phyloP scores from a whole-genome alignment of 257 asterid genomes.

The Orobanche coerulescens region DNA sequence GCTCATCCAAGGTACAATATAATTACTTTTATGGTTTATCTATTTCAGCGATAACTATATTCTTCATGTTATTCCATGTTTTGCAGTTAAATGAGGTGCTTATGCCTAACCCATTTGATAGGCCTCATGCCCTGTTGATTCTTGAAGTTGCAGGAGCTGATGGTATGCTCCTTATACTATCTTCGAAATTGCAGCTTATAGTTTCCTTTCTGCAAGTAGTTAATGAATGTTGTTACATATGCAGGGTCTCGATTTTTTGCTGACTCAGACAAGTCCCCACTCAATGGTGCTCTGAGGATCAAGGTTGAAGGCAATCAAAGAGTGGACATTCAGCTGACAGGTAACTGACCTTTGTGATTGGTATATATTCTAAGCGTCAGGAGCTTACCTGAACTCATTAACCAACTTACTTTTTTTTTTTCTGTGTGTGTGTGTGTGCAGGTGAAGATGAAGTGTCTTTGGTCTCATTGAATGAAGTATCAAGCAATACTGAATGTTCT shows the following conservation, averaged over 20 bases:
- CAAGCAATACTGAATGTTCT: slow-evolving; percentile 43
- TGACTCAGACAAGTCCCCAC: slow-evolving; percentile 27
- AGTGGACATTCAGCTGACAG: slow-evolving; percentile 65
- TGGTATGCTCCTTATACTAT: slow-evolving; percentile 37
- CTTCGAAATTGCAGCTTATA: slow-evolving; percentile 3
- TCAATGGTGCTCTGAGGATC: slow-evolving; percentile 40
- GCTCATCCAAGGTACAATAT: slow-evolving; percentile 71
- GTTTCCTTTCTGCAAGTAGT: slow-evolving; percentile 13
- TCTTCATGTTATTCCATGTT: slow-evolving; percentile 3
- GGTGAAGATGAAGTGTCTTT: slow-evolving; percentile 56
- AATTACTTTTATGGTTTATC: not conserved
- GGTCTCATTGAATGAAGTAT: slow-evolving; percentile 49
- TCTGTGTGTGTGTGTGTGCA: slow-evolving; percentile 35
- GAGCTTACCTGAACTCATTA: slow-evolving; percentile 11
- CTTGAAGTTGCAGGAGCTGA: slow-evolving; percentile 73
- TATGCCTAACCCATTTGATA: slow-evolving; percentile 79
- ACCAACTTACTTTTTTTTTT: slow-evolving; percentile 9
- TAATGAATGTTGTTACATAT: slow-evolving; percentile 15
- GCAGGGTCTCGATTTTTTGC: slow-evolving; percentile 38
- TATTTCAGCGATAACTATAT: slow-evolving; percentile 8
- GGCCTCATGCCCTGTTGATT: slow-evolving; percentile 70
- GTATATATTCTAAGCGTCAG: slow-evolving; percentile 1
- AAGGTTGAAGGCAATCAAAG: slow-evolving; percentile 44
- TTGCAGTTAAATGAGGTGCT: slow-evolving; percentile 86
- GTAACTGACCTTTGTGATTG: slow-evolving; percentile 34